These are phyloP conservation scores for Strombidium stylifer DNA, from an alignment of 73 alveolate genomes.

Conservation along the genomic window DNA sequence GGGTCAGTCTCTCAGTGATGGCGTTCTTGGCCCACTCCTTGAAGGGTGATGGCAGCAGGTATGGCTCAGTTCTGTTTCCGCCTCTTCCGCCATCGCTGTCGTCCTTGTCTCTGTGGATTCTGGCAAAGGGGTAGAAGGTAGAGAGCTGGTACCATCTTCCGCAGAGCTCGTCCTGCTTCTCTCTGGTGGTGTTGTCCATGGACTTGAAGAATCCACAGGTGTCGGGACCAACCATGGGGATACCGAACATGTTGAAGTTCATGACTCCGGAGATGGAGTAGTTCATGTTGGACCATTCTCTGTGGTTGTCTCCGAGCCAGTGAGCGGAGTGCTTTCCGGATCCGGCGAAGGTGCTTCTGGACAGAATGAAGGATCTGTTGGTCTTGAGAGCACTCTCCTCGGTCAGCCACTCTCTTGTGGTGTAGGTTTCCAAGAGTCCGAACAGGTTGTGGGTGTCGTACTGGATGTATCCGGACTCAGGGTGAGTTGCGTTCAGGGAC, in stretches of 20 bases:
- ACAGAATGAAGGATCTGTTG: constrained; percentile 78
- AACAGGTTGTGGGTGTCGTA: constrained; percentile 72
- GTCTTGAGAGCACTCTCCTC: constrained; percentile 27
- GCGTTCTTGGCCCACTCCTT: constrained; percentile 20
- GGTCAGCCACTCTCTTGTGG: constrained; percentile 50
- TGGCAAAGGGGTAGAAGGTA: constrained; percentile 95
- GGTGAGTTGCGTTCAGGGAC: constrained; percentile 23
- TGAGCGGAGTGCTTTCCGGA: constrained; percentile 84
- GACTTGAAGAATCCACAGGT: constrained; percentile 94
- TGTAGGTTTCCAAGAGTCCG: constrained; percentile 66
- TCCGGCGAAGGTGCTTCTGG: constrained; percentile 90
- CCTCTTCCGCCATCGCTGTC: background rate
- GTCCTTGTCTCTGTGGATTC: constrained; percentile 92
- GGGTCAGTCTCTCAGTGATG: constrained; percentile 58
- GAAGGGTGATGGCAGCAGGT: constrained; percentile 17
- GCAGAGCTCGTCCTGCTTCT: constrained; percentile 93
- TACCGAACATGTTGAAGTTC: constrained; percentile 94
- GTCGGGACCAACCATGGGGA: constrained; percentile 95
- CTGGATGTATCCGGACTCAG: background rate
- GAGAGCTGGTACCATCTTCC: constrained; percentile 95
- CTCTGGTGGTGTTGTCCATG: constrained; percentile 83
- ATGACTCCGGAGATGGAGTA: constrained; percentile 88
- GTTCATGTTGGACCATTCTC: constrained; percentile 80
- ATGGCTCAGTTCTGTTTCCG: constrained; percentile 49
- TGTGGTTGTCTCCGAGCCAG: constrained; percentile 93